These are phyloP conservation scores for Pseudozyma flocculosa DNA, from an alignment of 1,284 basidiomycete genomes.

Conservation along the genomic window DNA sequence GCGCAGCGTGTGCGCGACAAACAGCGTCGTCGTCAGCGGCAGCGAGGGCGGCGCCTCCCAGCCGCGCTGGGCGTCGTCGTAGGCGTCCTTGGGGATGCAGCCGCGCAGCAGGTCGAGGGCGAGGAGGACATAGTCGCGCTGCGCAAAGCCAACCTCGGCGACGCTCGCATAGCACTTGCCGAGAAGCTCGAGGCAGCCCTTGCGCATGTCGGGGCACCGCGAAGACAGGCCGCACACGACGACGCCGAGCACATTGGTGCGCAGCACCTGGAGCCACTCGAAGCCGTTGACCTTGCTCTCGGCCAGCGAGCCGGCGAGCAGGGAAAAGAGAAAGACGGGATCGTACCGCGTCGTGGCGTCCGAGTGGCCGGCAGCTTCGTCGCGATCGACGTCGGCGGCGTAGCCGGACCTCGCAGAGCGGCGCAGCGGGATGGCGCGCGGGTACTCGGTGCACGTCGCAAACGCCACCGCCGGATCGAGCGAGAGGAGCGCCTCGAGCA, in stretches of 20 bases:
- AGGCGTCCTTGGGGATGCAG: slow-evolving; percentile 10
- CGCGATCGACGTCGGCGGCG: neutral
- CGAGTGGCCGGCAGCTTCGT: slow-evolving; percentile 4
- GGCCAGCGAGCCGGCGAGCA: slow-evolving; percentile 68
- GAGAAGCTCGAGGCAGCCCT: slow-evolving; percentile 59
- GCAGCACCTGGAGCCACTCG: slow-evolving; percentile 80
- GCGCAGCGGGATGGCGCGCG: slow-evolving; percentile 56
- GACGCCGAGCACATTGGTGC: slow-evolving; percentile 76
- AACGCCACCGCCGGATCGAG: slow-evolving; percentile 73
- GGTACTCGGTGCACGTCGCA: slow-evolving; percentile 73
- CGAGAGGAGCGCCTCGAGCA: slow-evolving; percentile 68
- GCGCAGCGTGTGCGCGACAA: slow-evolving; percentile 76
- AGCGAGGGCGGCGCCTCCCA: slow-evolving; percentile 59
- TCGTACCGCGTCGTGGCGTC: slow-evolving; percentile 65
- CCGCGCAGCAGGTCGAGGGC: slow-evolving; percentile 69
- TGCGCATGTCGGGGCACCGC: slow-evolving; percentile 67
- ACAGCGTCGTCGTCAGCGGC: slow-evolving; percentile 75
- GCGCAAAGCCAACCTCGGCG: slow-evolving; percentile 72
- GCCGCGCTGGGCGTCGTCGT: slow-evolving; percentile 40
- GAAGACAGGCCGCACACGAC: slow-evolving; percentile 74
- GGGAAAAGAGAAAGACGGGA: slow-evolving; percentile 72
- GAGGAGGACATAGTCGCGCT: slow-evolving; percentile 74
- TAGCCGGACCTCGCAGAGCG: slow-evolving; percentile 18
- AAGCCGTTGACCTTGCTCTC: slow-evolving; percentile 66
- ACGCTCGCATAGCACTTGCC: slow-evolving; percentile 59